These are phyloP conservation scores for Pyracantha coccinea DNA, from an alignment of 331 rosid genomes.

Conservation along the genomic window DNA sequence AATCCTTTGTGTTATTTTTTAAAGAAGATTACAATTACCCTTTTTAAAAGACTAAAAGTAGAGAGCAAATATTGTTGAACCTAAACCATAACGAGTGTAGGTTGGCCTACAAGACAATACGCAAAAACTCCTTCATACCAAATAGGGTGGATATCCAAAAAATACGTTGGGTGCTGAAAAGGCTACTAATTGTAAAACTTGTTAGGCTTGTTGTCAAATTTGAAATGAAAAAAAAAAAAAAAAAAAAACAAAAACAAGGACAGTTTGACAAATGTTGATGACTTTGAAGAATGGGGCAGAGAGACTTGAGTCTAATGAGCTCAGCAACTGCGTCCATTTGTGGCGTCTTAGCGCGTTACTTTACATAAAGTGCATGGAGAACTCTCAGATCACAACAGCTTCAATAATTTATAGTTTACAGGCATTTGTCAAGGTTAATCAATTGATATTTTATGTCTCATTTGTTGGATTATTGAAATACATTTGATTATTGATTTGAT, in stretches of 20 bases:
- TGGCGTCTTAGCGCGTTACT: conserved; percentile 18
- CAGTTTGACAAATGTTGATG: conserved; percentile 28
- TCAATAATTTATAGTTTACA: conserved; percentile 1
- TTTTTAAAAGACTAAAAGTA: too few relatives aligned
- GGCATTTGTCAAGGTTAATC: conserved; percentile 5
- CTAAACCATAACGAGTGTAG: not conserved
- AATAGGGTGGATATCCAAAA: not conserved
- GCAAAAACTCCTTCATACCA: not conserved
- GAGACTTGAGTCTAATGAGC: conserved; percentile 19
- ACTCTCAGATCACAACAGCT: conserved; percentile 14
- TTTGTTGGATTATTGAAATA: conserved; percentile 21
- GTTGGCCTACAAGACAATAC: not conserved
- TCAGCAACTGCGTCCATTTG: conserved; percentile 33
- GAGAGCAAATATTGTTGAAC: not conserved
- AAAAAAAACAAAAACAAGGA: not conserved
- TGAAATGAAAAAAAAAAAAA: not conserved
- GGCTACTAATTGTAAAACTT: not conserved
- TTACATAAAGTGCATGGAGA: conserved; percentile 41
- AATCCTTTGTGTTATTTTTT: too few relatives aligned
- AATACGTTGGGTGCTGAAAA: not conserved
- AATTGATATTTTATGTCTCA: conserved; percentile 27
- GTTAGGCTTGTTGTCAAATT: conserved; percentile 2
- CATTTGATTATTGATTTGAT: conserved; percentile 6
- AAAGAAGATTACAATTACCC: too few relatives aligned
- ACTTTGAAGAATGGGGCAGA: conserved; percentile 17